Base-by-base conservation (phyloP, 176 grass and related monocot genomes). In the Bolboschoenus planiculmis region DNA sequence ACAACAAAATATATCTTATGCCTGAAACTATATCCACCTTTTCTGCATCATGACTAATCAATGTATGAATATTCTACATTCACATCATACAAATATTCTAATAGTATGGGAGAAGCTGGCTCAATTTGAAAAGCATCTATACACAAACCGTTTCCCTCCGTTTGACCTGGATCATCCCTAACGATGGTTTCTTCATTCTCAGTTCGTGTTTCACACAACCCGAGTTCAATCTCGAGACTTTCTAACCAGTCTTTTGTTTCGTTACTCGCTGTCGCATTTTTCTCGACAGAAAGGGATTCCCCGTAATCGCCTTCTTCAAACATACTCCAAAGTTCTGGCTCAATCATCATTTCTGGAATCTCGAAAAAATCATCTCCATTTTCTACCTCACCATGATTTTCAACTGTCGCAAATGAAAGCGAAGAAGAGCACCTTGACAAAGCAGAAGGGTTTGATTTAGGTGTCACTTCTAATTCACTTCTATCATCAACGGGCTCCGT, bases 181-280 rank as follows among this genome's bases (percentile, higher is more conserved):
- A 48, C 7, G 6, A 71, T 24, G 56, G 79, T 40, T 71, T 86
- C 56, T 9, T 44, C 77, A 51, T 89, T 85, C 64, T 83, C 68
- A n/a, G 78, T 85, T 2, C 18, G 0, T 43, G 83, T 34, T 3
- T 40, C 91, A 85, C 85, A 85, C 81, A 93, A 86, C 20, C 93
- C 91, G 36, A 93, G 87, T 67, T 93, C 93, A 81, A 89, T 89
- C 85, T 91, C 93, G 66, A 97, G 84, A 81, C 89, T 60, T 67
- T 91, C 71, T 64, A 97, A 40, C 93, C 91, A 97, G 83, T 86
- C 81, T 67, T 61, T 84, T 2, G 31, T 88, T 40, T 67, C 87
- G 55, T 77, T 79, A 4, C 71, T 79, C 44, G 57, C 20, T 56
- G 53, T 82, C 50, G 20, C 43, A 85, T 10, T 60, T 30, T 7